Evolutionary conservation across 441 rosid genomes (phyloP).

Genomic region (Populus hybrid): DNA sequence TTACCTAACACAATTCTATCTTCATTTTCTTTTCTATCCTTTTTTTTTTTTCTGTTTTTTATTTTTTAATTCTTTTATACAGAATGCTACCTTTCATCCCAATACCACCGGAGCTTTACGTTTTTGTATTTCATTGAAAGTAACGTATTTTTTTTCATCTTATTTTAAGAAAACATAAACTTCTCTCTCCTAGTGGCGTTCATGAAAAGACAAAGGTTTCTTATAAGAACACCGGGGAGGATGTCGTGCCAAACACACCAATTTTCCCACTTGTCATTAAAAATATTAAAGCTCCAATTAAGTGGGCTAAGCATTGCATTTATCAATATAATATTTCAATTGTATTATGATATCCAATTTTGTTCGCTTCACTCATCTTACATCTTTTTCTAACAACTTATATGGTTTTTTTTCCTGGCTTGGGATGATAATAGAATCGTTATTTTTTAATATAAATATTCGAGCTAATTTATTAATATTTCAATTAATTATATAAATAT

Average conservation of each 20-base stretch:
- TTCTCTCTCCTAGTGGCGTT: neutral
- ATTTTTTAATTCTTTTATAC: too few species aligned
- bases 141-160: neutral
- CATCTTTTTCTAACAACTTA: too few species aligned
- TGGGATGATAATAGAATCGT: too few species aligned
- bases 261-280: neutral
- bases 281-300: neutral
- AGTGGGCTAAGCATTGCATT: neutral
- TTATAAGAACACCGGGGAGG: neutral
- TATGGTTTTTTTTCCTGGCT: too few species aligned
- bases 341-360: neutral
- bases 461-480: fast-evolving
- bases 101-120: neutral
- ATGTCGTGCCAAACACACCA: neutral
- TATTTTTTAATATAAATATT: too few species aligned
- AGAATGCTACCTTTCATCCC: neutral
- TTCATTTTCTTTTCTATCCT: too few species aligned
- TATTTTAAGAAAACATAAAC: too few species aligned
- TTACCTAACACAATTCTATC: too few species aligned
- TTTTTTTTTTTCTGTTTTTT: too few species aligned
- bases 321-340: neutral
- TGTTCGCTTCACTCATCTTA: too few species aligned
- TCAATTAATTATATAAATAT: too few species aligned
- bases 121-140: neutral
- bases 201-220: neutral